Evolutionary conservation across 306 rosid genomes (phyloP).

Genomic region (Rosa lucieae): DNA sequence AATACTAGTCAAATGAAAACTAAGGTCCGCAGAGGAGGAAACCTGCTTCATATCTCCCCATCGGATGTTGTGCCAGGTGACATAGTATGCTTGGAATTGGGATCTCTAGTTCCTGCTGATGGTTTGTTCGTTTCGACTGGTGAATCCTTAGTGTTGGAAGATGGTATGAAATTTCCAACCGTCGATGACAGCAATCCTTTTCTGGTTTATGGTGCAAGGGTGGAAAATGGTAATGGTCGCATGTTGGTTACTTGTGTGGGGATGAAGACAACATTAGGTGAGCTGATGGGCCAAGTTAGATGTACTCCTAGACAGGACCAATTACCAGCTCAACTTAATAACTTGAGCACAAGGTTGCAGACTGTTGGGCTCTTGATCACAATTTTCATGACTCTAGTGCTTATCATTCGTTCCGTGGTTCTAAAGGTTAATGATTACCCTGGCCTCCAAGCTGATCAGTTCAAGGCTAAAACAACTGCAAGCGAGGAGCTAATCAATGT

Average conservation of each 20-base stretch:
- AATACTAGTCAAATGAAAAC: background rate
- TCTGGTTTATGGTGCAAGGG: constrained; percentile 25
- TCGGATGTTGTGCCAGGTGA: constrained; percentile 13
- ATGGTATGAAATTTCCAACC: background rate
- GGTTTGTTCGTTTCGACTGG: constrained; percentile 11
- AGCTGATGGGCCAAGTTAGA: constrained; percentile 2
- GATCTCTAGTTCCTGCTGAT: constrained; percentile 21
- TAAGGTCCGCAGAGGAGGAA: background rate
- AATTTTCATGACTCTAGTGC: constrained; percentile 1
- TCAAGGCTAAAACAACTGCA: constrained; percentile 12
- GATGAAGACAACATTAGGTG: constrained; percentile 5
- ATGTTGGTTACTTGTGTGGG: constrained; percentile 32
- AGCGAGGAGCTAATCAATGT: background rate
- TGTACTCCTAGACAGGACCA: background rate
- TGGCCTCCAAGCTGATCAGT: background rate
- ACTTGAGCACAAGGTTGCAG: background rate
- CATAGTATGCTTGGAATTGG: background rate
- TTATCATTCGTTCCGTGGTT: constrained; percentile 8
- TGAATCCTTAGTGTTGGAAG: constrained; percentile 4
- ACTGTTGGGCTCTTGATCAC: constrained; percentile 8
- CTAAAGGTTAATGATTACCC: background rate
- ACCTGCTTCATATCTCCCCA: background rate
- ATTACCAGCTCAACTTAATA: constrained; percentile 15
- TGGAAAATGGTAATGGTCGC: constrained; percentile 22
- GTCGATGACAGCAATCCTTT: constrained; percentile 9